These are phyloP conservation scores for Polyplosphaeria fusca DNA, from an alignment of 495 filamentous ascomycete genomes.

Conservation along the genomic window DNA sequence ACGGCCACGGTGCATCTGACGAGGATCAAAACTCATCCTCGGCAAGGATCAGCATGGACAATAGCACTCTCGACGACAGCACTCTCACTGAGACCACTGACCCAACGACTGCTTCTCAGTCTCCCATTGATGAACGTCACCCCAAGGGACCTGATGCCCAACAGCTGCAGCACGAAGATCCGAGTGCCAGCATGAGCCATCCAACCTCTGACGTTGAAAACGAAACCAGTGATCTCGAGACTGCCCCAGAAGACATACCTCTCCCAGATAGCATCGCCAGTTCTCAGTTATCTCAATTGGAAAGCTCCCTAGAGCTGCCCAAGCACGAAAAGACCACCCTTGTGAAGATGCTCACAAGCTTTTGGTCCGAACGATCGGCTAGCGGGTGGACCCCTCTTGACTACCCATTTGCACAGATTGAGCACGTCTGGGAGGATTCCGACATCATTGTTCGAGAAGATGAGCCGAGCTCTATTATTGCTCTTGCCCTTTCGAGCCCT, in stretches of 20 bases:
- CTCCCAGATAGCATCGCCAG: conserved; percentile 65
- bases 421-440: conserved; percentile 97
- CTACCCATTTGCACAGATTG: conserved; percentile 80
- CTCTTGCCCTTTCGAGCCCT: conserved; percentile 79
- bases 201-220: conserved; percentile 64
- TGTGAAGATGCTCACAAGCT: conserved; percentile 91
- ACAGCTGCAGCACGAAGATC: conserved; percentile 47
- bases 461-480: conserved; percentile 93
- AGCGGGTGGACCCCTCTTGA: conserved; percentile 94
- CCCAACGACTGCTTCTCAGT: conserved; percentile 22
- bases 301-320: conserved; percentile 70
- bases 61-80: conserved; percentile 33
- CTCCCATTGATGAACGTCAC: conserved; percentile 29
- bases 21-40: conserved; percentile 50
- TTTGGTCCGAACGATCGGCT: conserved; percentile 96
- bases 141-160: conserved; percentile 35
- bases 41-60: conserved; percentile 37
- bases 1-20: conserved; percentile 71
- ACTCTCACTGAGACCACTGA: conserved; percentile 30
- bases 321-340: conserved; percentile 88
- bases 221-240: conserved; percentile 68
- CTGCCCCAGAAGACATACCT: conserved; percentile 61
- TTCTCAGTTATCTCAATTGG: conserved; percentile 56
- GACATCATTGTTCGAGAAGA: conserved; percentile 96
- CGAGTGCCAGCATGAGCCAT: conserved; percentile 35